A percentile compares a stretch with the other conserved stretches of the same genome.
phyloP scores from a whole-genome alignment of 331 rosid genomes.

The Rosa hybrid region DNA sequence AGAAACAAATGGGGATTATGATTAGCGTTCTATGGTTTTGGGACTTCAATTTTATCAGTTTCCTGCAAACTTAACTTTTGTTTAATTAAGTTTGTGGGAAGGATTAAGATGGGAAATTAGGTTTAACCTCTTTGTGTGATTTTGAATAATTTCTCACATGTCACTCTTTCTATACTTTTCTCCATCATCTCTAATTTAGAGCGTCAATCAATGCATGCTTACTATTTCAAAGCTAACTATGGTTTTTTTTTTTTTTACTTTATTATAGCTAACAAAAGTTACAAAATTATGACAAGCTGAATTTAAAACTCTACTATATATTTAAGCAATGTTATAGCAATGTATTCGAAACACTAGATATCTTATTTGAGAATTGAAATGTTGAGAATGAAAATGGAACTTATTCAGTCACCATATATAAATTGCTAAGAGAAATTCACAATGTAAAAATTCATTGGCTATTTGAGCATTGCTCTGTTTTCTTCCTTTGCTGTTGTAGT shows the following conservation, averaged over 20 bases:
- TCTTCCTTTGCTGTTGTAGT: no score
- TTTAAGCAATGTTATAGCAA: no score
- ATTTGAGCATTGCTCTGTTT: no score
- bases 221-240: no score
- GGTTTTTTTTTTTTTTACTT: not conserved
- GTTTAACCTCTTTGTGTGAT: not conserved
- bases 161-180: not conserved
- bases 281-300: no score
- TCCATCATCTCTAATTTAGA: not conserved
- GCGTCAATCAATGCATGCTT: not conserved
- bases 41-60: not conserved
- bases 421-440: not conserved
- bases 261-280: no score
- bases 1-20: not conserved
- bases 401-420: not conserved
- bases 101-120: not conserved
- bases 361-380: no score
- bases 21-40: not conserved
- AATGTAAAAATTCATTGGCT: no score
- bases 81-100: not conserved
- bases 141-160: no score
- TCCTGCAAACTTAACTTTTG: not conserved
- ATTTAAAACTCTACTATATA: no score
- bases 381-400: not conserved
- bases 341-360: no score